Conservation (phyloP, 352 stramenopile species). For the Phytophthora pseudosyringae region DNA sequence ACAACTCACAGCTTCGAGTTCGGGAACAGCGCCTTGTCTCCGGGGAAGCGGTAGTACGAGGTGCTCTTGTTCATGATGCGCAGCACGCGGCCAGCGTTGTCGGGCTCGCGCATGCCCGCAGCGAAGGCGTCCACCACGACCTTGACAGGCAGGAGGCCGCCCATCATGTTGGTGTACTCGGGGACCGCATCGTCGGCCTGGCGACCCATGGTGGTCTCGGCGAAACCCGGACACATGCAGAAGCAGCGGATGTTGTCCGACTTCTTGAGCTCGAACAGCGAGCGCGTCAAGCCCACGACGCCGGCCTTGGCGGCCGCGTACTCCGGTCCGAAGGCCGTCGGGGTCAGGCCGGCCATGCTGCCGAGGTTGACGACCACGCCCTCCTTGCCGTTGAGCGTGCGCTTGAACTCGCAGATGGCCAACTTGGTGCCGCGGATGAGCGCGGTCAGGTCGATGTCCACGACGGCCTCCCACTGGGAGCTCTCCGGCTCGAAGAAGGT, state of each 20-base stretch:
- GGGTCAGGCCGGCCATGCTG: slow-evolving; percentile 65
- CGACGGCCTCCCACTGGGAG: slow-evolving; percentile 66
- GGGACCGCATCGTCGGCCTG: slow-evolving; percentile 42
- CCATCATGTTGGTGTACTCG: slow-evolving; percentile 63
- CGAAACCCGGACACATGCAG: slow-evolving; percentile 70
- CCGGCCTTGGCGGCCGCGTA: slow-evolving; percentile 80
- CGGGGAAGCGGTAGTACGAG: slow-evolving; percentile 69
- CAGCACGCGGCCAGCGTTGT: slow-evolving; percentile 66
- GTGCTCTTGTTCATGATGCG: slow-evolving; percentile 57
- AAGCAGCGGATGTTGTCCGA: slow-evolving; percentile 76
- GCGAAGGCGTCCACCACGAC: slow-evolving; percentile 65
- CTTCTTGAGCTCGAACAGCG: slow-evolving; percentile 64
- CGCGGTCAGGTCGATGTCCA: slow-evolving; percentile 75
- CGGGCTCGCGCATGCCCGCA: slow-evolving; percentile 50
- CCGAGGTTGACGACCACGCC: slow-evolving; percentile 77
- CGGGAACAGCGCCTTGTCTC: slow-evolving; percentile 76
- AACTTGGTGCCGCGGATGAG: slow-evolving; percentile 76
- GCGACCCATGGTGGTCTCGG: slow-evolving; percentile 71
- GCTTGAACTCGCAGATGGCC: slow-evolving; percentile 63
- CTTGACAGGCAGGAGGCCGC: slow-evolving; percentile 54
- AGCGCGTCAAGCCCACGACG: slow-evolving; percentile 77
- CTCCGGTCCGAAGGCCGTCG: slow-evolving; percentile 62
- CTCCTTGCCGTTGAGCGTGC: slow-evolving; percentile 63
- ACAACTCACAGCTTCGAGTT: slow-evolving; percentile 64
- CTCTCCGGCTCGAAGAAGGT: slow-evolving; percentile 49